phyloP scores from a whole-genome alignment of 768 basidiomycete genomes.

The Trametes coccinea region DNA sequence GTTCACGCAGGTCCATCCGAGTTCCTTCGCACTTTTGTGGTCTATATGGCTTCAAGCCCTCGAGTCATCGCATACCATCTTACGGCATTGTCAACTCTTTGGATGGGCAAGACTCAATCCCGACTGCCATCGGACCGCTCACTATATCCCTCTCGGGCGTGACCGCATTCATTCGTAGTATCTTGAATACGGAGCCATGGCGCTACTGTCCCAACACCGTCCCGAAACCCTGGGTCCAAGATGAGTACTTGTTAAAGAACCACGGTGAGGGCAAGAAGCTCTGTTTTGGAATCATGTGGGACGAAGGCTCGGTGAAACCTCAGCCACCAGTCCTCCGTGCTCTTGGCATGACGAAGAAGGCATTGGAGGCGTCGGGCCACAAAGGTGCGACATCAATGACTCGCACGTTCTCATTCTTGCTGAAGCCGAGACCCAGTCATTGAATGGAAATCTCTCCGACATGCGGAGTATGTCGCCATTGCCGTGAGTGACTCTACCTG shows the following conservation, averaged over 20 bases:
- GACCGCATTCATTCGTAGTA: slow-evolving; percentile 61
- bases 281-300: slow-evolving; percentile 35
- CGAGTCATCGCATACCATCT: slow-evolving; percentile 69
- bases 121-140: slow-evolving; percentile 41
- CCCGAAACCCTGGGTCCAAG: slow-evolving; percentile 29
- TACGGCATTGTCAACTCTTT: slow-evolving; percentile 60
- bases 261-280: slow-evolving; percentile 33
- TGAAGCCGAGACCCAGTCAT: slow-evolving; percentile 30
- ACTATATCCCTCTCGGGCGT: slow-evolving; percentile 26
- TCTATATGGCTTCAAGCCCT: slow-evolving; percentile 66
- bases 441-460: slow-evolving; percentile 35
- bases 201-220: slow-evolving; percentile 37
- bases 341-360: slow-evolving; percentile 33
- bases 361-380: slow-evolving; percentile 37
- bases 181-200: slow-evolving; percentile 44
- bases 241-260: slow-evolving; percentile 30
- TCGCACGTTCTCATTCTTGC: no score
- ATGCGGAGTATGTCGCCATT: slow-evolving; percentile 26
- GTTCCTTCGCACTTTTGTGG: slow-evolving; percentile 67
- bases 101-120: slow-evolving; percentile 63
- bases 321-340: slow-evolving; percentile 38
- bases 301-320: slow-evolving; percentile 36
- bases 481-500: slow-evolving; percentile 16
- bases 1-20: slow-evolving; percentile 52
- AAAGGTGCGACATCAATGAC: slow-evolving; percentile 27